phyloP scores from a whole-genome alignment of 345 rosid species.

The Citrus sp. region DNA sequence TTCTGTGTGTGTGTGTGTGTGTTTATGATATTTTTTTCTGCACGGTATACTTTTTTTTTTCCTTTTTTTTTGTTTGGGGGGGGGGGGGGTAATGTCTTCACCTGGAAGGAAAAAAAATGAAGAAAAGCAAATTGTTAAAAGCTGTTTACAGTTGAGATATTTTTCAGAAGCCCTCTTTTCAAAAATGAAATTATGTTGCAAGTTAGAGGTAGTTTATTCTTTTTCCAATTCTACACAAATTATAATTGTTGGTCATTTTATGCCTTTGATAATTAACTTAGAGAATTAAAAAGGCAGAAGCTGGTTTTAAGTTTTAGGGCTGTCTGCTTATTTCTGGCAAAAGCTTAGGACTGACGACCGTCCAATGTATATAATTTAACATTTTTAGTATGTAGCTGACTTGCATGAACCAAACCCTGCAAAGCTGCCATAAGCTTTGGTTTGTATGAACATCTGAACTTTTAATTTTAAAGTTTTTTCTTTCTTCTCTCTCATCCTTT shows the following conservation, averaged over 20 bases:
- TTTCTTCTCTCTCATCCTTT: not conserved
- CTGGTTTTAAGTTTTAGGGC: not conserved
- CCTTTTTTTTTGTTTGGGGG: no score
- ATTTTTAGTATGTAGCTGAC: not conserved
- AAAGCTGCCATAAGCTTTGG: not conserved
- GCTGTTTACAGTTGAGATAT: not conserved
- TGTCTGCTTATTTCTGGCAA: not conserved
- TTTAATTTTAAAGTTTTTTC: not conserved
- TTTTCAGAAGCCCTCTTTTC: not conserved
- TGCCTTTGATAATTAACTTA: not conserved
- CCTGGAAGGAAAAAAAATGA: not conserved
- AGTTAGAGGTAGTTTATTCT: not conserved
- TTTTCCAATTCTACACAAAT: not conserved
- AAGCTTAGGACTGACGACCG: not conserved
- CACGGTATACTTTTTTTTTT: not conserved
- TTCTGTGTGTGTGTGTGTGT: not conserved
- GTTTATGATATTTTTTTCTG: not conserved
- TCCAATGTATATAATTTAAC: not conserved
- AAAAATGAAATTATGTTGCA: not conserved
- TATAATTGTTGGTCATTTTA: not conserved
- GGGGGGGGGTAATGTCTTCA: not conserved
- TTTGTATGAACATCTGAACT: not conserved
- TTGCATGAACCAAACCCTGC: not conserved
- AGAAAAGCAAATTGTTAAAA: not conserved
- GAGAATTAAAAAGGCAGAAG: not conserved